phyloP scores from a whole-genome alignment of 305 asterid genomes.

The Withania somnifera region DNA sequence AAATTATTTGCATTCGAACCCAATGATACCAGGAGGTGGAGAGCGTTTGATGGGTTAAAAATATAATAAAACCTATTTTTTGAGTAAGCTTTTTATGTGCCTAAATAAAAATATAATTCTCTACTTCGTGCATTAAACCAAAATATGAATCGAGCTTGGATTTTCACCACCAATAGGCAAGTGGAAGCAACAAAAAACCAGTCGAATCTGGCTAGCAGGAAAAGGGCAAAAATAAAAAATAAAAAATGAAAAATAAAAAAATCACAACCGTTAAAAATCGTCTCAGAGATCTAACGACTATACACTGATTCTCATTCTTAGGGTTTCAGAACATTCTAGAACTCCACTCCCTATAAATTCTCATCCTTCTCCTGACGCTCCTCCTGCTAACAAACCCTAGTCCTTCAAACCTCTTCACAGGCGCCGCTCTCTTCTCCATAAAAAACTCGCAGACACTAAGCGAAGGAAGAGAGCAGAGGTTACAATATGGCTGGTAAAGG shows the following conservation, averaged over 20 bases:
- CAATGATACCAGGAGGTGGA: too few species aligned
- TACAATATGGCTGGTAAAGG: conserved; percentile 59
- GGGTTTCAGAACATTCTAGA: conserved; percentile 54
- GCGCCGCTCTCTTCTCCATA: not conserved
- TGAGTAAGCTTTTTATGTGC: too few species aligned
- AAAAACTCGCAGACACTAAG: conserved; percentile 3
- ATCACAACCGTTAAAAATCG: conserved; percentile 13
- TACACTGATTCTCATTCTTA: not conserved
- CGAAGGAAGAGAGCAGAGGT: not conserved
- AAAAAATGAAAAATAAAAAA: not conserved
- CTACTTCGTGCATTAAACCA: too few species aligned
- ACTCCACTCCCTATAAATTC: conserved; percentile 13
- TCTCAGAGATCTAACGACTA: conserved; percentile 26
- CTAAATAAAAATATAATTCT: too few species aligned
- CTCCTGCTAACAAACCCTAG: conserved; percentile 29
- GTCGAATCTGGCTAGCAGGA: not conserved
- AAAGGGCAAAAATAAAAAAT: not conserved
- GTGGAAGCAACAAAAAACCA: not conserved
- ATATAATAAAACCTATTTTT: too few species aligned
- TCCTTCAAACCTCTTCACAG: not conserved
- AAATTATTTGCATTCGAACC: too few species aligned
- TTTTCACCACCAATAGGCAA: too few species aligned
- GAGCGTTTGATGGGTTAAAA: too few species aligned
- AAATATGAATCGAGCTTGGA: too few species aligned
- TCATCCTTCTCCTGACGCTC: rapidly evolving